Conservation (phyloP, 2,329 filamentous ascomycete species). For the Catunica adiposa region DNA sequence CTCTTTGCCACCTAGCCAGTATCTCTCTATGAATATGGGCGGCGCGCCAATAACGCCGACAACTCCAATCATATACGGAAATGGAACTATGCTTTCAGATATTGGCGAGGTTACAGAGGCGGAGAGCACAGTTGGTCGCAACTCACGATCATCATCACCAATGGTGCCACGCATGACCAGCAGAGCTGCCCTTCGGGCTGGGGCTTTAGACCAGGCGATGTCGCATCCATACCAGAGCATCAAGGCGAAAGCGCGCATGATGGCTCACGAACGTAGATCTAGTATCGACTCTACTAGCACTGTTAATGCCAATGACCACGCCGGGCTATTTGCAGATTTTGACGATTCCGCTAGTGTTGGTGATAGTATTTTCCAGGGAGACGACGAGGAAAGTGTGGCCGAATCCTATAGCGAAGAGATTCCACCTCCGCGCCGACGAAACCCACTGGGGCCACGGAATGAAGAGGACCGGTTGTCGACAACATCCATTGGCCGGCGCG, state of each 20-base stretch:
- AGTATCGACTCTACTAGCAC: conserved; percentile 48
- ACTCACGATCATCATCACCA: conserved; percentile 24
- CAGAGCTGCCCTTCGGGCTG: conserved; percentile 18
- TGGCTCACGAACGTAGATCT: conserved; percentile 32
- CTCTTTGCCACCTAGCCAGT: conserved; percentile 17
- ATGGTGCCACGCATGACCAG: conserved; percentile 17
- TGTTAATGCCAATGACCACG: conserved; percentile 34
- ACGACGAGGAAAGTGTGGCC: conserved; percentile 50
- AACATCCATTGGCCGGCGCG: conserved; percentile 60
- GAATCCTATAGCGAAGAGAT: conserved; percentile 36
- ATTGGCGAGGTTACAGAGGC: conserved; percentile 42
- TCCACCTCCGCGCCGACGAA: conserved; percentile 19
- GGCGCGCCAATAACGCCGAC: conserved; percentile 29
- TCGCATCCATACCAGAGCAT: conserved; percentile 27
- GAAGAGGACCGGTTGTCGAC: conserved; percentile 52
- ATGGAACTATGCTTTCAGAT: conserved; percentile 52
- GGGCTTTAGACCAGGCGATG: neutral
- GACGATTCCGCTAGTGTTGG: conserved; percentile 46
- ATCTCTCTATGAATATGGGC: conserved; percentile 19
- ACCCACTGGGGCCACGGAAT: conserved; percentile 17
- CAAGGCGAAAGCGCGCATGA: conserved; percentile 19
- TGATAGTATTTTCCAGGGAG: conserved; percentile 49
- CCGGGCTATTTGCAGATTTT: conserved; percentile 40
- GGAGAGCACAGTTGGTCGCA: conserved; percentile 31
- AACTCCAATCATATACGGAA: conserved; percentile 52